A percentile compares a stretch with the other conserved stretches of the same genome.
Conservation (phyloP, 2,329 filamentous ascomycete genomes). For the Sporothrix brunneoviolacea region DNA sequence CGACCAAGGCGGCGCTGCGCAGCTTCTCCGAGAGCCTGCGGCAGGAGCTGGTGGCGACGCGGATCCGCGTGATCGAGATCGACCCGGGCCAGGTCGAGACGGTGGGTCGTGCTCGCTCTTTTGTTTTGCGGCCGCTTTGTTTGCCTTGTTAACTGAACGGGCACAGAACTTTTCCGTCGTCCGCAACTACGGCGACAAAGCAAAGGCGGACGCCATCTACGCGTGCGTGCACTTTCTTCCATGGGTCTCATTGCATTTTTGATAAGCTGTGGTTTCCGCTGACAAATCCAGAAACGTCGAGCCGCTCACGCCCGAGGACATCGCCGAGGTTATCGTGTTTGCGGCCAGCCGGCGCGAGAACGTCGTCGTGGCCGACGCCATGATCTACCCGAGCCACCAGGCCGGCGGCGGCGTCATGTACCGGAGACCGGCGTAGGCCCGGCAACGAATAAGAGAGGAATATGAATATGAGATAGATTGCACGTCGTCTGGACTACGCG, state of each 20-base stretch:
- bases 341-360: slow-evolving; percentile 78
- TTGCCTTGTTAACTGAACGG: too few relatives aligned
- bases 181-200: slow-evolving; percentile 80
- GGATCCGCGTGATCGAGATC: slow-evolving; percentile 78
- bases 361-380: slow-evolving; percentile 79
- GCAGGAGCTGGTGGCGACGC: slow-evolving; percentile 72
- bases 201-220: slow-evolving; percentile 85
- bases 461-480: too few relatives aligned
- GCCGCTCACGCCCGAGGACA: slow-evolving; percentile 81
- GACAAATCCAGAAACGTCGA: slow-evolving; percentile 55
- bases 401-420: slow-evolving; percentile 4
- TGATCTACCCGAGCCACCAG: slow-evolving; percentile 59
- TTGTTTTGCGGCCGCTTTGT: too few relatives aligned
- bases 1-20: slow-evolving; percentile 81
- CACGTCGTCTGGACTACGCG: too few relatives aligned
- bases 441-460: too few relatives aligned
- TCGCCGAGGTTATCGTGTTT: slow-evolving; percentile 87
- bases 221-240: slow-evolving; percentile 43
- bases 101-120: slow-evolving; percentile 30
- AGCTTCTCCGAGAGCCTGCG: slow-evolving; percentile 77
- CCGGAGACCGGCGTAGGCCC: slow-evolving; percentile 6
- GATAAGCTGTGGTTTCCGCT: too few relatives aligned
- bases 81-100: slow-evolving; percentile 93
- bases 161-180: slow-evolving; percentile 68
- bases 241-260: too few relatives aligned